Percentiles rank a stretch among this genome's conserved stretches.
These are phyloP conservation scores for Sugiyamaella pinicola DNA, from an alignment of 1,139 yeast species.

Conservation along the genomic window DNA sequence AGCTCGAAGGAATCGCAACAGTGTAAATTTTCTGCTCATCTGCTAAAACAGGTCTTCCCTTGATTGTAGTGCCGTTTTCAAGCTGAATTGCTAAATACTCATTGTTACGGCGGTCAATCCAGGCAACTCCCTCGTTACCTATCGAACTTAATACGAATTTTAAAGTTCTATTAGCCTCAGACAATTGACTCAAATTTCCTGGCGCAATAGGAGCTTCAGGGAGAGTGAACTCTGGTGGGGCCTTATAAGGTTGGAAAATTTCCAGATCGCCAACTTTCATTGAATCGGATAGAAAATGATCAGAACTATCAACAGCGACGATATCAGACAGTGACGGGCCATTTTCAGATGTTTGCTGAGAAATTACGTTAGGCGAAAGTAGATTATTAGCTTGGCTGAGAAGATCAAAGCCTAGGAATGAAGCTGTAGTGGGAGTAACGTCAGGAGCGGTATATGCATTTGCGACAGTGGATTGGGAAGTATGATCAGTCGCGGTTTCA, in stretches of 20 bases:
- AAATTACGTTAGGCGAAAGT: not conserved
- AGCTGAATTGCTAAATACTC: constrained; percentile 30
- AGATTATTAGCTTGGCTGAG: constrained; percentile 1
- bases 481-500: not conserved
- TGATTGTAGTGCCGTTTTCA: constrained; percentile 32
- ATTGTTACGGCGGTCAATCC: constrained; percentile 41
- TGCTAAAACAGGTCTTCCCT: constrained; percentile 14
- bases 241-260: not conserved
- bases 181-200: constrained; percentile 40
- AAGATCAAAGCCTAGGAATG: constrained; percentile 1
- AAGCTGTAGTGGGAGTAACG: not conserved
- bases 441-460: too few species aligned
- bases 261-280: too few species aligned
- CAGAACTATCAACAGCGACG: not conserved
- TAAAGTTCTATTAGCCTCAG: constrained; percentile 43
- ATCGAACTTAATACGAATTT: constrained; percentile 49
- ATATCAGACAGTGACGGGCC: not conserved
- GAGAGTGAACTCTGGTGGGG: constrained; percentile 20
- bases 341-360: too few species aligned
- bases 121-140: constrained; percentile 46
- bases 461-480: not conserved
- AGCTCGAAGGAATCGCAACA: constrained; percentile 22
- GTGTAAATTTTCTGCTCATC: constrained; percentile 22
- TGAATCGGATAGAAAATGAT: too few species aligned
- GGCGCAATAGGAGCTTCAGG: constrained; percentile 40